Evolutionary conservation across 2,329 filamentous ascomycete genomes (phyloP).

Genomic region (Epichloe aotearoae): DNA sequence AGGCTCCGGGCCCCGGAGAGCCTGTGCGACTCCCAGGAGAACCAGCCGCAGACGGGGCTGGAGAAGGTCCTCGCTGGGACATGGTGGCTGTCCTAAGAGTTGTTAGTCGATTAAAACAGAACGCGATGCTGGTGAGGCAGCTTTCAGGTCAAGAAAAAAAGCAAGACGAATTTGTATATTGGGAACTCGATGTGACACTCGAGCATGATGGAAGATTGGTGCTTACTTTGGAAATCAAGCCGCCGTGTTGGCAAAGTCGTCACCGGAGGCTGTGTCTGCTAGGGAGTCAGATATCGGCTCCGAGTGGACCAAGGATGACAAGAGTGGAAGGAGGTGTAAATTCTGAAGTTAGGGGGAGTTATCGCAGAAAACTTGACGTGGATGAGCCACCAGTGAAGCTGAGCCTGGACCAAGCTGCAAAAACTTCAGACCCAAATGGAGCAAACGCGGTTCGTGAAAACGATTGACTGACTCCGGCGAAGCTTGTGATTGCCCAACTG

Average conservation of each 20-base stretch:
- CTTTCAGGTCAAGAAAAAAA: background rate
- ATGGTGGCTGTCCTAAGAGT: conserved; percentile 9
- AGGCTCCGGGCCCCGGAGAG: conserved; percentile 1
- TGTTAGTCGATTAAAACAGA: background rate
- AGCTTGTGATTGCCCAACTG: too few species aligned
- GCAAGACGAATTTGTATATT: too few species aligned
- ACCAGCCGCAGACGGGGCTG: conserved; percentile 7
- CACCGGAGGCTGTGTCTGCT: too few species aligned
- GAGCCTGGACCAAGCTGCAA: too few species aligned
- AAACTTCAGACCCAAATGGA: too few species aligned
- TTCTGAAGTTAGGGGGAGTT: too few species aligned
- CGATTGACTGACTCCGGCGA: too few species aligned
- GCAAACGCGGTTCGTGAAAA: too few species aligned
- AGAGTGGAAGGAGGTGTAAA: too few species aligned
- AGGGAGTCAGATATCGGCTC: background rate
- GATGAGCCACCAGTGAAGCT: too few species aligned
- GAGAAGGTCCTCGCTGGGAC: conserved; percentile 21
- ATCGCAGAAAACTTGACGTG: too few species aligned
- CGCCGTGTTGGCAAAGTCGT: background rate
- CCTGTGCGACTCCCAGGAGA: background rate
- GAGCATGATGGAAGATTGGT: background rate
- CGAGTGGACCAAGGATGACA: background rate
- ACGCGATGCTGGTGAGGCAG: background rate
- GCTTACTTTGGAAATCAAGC: background rate
- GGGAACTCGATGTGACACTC: too few species aligned